Percentiles rank a stretch among this genome's conserved stretches.
Conservation (phyloP, 2,329 filamentous ascomycete species). For the Hymenoscyphus repandus region DNA sequence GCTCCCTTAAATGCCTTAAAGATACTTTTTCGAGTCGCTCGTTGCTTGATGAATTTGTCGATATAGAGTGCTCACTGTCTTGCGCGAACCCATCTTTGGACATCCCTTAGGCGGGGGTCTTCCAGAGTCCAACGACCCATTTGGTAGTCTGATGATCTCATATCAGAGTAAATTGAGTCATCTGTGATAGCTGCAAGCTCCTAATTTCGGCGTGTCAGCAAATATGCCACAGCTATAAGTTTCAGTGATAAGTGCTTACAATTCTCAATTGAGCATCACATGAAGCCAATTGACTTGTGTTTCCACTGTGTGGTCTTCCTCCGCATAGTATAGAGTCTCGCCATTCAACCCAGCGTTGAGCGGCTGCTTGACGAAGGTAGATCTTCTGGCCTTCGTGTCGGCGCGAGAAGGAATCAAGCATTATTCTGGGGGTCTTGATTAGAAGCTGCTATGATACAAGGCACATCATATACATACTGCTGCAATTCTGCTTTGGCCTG, state of each 20-base stretch:
- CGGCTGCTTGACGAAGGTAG: conserved; percentile 54
- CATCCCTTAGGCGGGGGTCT: conserved; percentile 52
- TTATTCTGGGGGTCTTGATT: conserved; percentile 39
- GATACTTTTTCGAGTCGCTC: background rate
- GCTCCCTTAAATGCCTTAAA: conserved; percentile 10
- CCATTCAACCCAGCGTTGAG: conserved; percentile 53
- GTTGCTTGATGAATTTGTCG: too few species aligned
- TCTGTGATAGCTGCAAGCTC: conserved; percentile 55
- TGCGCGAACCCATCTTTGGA: conserved; percentile 54
- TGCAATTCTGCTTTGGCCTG: conserved; percentile 57
- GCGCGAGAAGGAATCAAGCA: conserved; percentile 55
- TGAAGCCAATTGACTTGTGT: conserved; percentile 45
- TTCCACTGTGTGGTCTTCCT: conserved; percentile 41
- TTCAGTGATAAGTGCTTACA: conserved; percentile 40
- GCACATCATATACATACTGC: conserved; percentile 43
- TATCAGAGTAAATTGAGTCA: conserved; percentile 51
- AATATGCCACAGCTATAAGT: background rate
- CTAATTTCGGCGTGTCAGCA: conserved; percentile 30
- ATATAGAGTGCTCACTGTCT: conserved; percentile 18
- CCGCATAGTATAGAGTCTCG: conserved; percentile 50
- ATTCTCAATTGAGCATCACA: conserved; percentile 52
- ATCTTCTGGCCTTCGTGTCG: conserved; percentile 62
- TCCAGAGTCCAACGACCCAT: conserved; percentile 59
- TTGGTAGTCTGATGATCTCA: conserved; percentile 46
- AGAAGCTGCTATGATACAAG: background rate